Base-by-base conservation (phyloP, 2,329 filamentous ascomycete species). In the Amauroascus niger region DNA sequence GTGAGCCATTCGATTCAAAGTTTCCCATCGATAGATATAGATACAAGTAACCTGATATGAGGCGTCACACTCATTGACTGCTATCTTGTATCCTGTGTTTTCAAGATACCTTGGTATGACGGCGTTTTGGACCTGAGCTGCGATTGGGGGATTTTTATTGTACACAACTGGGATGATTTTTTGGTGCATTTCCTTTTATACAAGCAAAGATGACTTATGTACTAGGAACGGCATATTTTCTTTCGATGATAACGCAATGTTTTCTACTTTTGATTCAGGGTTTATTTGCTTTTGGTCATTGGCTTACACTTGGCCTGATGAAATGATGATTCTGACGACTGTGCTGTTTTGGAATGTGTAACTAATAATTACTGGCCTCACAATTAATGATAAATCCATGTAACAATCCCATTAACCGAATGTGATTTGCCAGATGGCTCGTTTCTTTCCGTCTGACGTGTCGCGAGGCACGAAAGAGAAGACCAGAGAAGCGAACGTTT, bases 11-110 rank as follows among this genome's bases (percentile, higher is more conserved):
- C 70, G 6, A 65, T 70, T 20, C 67, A 72, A 54, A 74, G 71
- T 57, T 64, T 71, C 55, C 70, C 70, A 37, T 71, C 71, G 48
- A 71, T 67, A 33, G 70, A 65, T 54, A 69, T 73, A 61, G 70
- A 72, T 58, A 70, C 70, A 65, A 67, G 67, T 53, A 71, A 71
- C 58, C 64, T 71, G 65, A 69, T 73, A 53, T 73, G 65, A 72
- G 66, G 65, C 66, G 67, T 69, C 68, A 70, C 67, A 66, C 66
- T 71, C 62, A 35, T 49, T 53, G 62, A 43, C 11, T 52, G 18
- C 30, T 40, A 26, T 16, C 45, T 54, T 24, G 26, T 43, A 40
- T 54, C 33, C 49, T 26, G n/a, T 32, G 26, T 6, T 39, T 44
- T 43, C 18, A 22, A 41, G 24, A 46, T 24, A 30, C 41, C 41